These are phyloP conservation scores for Arxiozyma telluris DNA, from an alignment of 1,139 yeast species.

Conservation along the genomic window DNA sequence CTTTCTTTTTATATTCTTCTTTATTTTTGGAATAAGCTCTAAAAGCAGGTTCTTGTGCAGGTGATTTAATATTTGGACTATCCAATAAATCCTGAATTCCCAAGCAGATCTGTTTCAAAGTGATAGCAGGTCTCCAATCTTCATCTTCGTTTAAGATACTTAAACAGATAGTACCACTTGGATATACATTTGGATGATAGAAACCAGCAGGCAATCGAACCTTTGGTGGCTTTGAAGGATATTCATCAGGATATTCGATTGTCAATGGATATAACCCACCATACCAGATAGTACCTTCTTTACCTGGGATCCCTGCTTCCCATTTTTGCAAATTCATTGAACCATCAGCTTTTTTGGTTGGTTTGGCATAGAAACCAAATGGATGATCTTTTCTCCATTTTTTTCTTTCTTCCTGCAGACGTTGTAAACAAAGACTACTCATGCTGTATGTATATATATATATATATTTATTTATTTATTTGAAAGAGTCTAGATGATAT, in stretches of 20 bases:
- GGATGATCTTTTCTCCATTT: conserved; percentile 99
- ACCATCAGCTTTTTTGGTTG: conserved; percentile 69
- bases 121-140: conserved; percentile 97
- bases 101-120: conserved; percentile 77
- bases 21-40: conserved; percentile 67
- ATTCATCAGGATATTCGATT: conserved; percentile 76
- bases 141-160: conserved; percentile 90
- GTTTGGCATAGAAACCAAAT: conserved; percentile 92
- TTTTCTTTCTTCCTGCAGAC: conserved; percentile 84
- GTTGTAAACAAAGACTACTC: conserved; percentile 55
- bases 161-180: conserved; percentile 91
- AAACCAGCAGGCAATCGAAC: conserved; percentile 80
- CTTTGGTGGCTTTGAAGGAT: conserved; percentile 95
- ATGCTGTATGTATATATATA: conserved; percentile 7
- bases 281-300: conserved; percentile 70
- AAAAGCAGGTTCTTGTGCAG: conserved; percentile 98
- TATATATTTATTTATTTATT: neutral
- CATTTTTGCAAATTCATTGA: conserved; percentile 75
- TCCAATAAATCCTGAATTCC: conserved; percentile 90
- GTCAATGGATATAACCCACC: conserved; percentile 85
- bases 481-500: too few relatives aligned
- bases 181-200: conserved; percentile 94
- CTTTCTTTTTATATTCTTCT: conserved; percentile 62
- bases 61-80: conserved; percentile 88
- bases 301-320: conserved; percentile 96